Evolutionary conservation across 495 filamentous ascomycete species (phyloP).

Genomic region (Xylaria flabelliformis): DNA sequence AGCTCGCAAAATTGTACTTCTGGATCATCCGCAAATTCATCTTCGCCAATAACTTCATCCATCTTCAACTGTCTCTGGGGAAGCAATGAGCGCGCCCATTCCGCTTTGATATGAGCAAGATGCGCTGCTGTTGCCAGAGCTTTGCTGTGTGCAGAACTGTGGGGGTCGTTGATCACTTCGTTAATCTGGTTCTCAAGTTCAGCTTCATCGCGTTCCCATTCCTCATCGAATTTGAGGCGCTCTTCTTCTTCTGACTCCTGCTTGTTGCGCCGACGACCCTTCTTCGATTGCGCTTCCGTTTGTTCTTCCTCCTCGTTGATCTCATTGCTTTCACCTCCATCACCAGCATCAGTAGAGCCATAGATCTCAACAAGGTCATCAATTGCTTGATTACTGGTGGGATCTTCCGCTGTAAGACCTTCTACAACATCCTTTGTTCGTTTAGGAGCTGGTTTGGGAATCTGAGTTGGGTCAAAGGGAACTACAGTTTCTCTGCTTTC

Average conservation of each 20-base stretch:
- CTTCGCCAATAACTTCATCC: conserved; percentile 66
- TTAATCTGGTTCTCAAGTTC: conserved; percentile 58
- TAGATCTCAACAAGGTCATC: conserved; percentile 39
- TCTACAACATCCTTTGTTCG: conserved; percentile 32
- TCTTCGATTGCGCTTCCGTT: conserved; percentile 32
- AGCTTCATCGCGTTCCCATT: conserved; percentile 57
- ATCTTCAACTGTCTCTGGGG: conserved; percentile 40
- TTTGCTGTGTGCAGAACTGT: conserved; percentile 52
- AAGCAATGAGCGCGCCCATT: conserved; percentile 40
- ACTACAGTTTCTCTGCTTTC: conserved; percentile 35
- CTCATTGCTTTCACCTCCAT: conserved; percentile 22
- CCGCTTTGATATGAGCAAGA: conserved; percentile 45
- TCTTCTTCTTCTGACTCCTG: conserved; percentile 32
- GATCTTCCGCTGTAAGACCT: conserved; percentile 46
- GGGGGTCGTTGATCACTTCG: conserved; percentile 54
- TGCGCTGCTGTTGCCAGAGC: conserved; percentile 50
- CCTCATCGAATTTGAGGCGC: conserved; percentile 47
- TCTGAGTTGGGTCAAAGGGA: conserved; percentile 37
- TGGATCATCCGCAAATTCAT: conserved; percentile 85
- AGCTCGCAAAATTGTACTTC: conserved; percentile 82
- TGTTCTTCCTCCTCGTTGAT: conserved; percentile 23
- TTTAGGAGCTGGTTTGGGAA: conserved; percentile 34
- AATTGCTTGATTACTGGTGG: conserved; percentile 40
- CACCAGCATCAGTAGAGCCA: conserved; percentile 20
- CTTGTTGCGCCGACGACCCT: conserved; percentile 32